Conservation (phyloP, 495 filamentous ascomycete genomes). For the Filosporella fistucella region DNA sequence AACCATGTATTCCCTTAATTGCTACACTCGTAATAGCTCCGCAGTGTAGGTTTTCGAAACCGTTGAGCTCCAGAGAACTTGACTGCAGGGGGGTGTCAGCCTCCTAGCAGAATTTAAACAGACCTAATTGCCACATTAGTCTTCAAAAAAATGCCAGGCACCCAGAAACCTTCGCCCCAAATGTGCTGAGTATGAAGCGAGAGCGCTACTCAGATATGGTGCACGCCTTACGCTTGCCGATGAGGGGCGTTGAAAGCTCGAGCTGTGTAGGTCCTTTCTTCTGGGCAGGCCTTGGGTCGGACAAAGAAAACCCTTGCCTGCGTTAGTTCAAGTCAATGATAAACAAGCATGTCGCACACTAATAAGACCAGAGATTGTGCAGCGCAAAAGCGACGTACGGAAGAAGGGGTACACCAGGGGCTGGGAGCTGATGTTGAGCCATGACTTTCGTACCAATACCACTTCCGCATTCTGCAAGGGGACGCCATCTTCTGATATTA, state of each 20-base stretch:
- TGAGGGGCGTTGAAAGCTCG: slow-evolving; percentile 41
- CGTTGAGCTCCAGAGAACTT: too few relatives aligned
- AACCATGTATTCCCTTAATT: background rate
- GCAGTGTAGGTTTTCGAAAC: too few relatives aligned
- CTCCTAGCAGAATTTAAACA: background rate
- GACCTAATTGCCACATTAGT: slow-evolving; percentile 26
- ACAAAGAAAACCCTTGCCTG: slow-evolving; percentile 42
- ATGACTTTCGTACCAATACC: slow-evolving; percentile 40
- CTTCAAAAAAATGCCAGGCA: slow-evolving; percentile 45
- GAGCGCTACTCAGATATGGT: slow-evolving; percentile 36
- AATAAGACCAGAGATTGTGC: slow-evolving; percentile 43
- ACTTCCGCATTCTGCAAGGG: slow-evolving; percentile 51
- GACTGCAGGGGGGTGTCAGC: too few relatives aligned
- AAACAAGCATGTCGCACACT: too few relatives aligned
- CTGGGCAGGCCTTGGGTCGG: slow-evolving; percentile 44
- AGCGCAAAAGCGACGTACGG: slow-evolving; percentile 50
- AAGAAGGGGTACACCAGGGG: slow-evolving; percentile 49
- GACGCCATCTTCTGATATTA: slow-evolving; percentile 43
- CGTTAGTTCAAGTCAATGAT: slow-evolving; percentile 36
- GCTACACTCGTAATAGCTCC: too few relatives aligned
- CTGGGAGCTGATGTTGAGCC: slow-evolving; percentile 50
- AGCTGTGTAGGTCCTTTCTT: slow-evolving; percentile 50
- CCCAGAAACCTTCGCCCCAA: slow-evolving; percentile 42
- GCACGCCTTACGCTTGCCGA: slow-evolving; percentile 38
- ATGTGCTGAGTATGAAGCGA: slow-evolving; percentile 35